Conservation (phyloP, 495 filamentous ascomycete species). For the Neurospora terricola region DNA sequence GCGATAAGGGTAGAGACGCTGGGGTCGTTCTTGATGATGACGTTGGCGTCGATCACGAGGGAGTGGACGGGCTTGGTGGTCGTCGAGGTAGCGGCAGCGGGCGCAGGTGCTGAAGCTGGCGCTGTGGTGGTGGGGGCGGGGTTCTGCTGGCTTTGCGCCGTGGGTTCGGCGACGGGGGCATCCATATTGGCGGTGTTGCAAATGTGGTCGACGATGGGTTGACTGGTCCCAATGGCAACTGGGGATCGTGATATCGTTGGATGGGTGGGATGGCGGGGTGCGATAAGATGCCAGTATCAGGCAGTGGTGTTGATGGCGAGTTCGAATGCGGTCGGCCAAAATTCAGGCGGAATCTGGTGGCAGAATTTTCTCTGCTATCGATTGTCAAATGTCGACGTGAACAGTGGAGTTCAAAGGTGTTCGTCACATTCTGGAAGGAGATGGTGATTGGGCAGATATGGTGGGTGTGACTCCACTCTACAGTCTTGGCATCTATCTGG, state of each 20-base stretch:
- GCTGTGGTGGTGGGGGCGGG: conserved; percentile 18
- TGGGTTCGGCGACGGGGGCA: conserved; percentile 1
- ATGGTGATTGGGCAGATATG: neutral
- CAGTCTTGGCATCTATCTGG: neutral
- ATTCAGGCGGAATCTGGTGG: conserved; percentile 7
- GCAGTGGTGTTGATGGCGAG: neutral
- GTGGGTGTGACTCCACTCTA: neutral
- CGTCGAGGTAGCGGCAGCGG: neutral
- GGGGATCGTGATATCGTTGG: neutral
- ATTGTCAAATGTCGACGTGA: neutral
- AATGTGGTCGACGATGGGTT: neutral
- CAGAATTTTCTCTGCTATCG: conserved; percentile 8
- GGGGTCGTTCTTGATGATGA: conserved; percentile 83
- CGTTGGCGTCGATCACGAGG: conserved; percentile 82
- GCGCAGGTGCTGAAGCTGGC: neutral
- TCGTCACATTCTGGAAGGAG: neutral
- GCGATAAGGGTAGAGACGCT: conserved; percentile 65
- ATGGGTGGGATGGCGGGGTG: neutral
- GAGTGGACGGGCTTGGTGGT: conserved; percentile 61
- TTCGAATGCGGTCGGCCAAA: conserved; percentile 1
- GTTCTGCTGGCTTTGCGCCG: conserved; percentile 7
- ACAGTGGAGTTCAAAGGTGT: neutral
- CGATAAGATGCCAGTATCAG: neutral
- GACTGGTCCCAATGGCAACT: neutral
- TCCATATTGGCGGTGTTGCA: conserved; percentile 6